Evolutionary conservation across 306 rosid genomes (phyloP).

Genomic region (Datisca glomerata): DNA sequence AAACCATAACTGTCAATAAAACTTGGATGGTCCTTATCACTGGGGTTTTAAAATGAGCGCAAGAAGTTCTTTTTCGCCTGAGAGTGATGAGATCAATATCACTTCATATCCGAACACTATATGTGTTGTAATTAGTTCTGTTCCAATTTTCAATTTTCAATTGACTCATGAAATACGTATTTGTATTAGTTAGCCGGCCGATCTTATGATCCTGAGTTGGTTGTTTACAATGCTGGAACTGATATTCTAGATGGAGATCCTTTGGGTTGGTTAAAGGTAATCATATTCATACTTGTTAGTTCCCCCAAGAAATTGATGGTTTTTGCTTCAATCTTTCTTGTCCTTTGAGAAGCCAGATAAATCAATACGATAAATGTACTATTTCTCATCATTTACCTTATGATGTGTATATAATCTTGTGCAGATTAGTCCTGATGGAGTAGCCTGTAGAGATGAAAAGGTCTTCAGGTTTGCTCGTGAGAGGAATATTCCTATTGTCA

Average conservation of each 20-base stretch:
- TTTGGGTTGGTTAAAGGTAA: conserved; percentile 78
- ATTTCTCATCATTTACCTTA: not conserved
- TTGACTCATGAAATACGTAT: too few species aligned
- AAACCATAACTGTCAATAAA: too few species aligned
- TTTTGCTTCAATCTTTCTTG: conserved; percentile 2
- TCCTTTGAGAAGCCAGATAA: not conserved
- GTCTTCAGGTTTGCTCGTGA: conserved; percentile 71
- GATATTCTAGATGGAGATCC: conserved; percentile 95
- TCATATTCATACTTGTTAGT: conserved; percentile 11
- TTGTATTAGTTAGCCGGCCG: conserved; percentile 47
- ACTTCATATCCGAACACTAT: too few species aligned
- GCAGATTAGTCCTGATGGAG: conserved; percentile 86
- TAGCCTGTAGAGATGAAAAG: conserved; percentile 74
- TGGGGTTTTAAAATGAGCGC: not conserved
- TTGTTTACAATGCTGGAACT: conserved; percentile 89
- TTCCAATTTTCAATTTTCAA: not conserved
- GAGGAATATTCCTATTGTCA: conserved; percentile 69
- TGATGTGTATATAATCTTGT: conserved; percentile 12
- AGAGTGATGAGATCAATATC: too few species aligned
- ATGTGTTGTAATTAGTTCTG: not conserved
- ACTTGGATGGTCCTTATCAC: too few species aligned
- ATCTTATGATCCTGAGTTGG: conserved; percentile 60
- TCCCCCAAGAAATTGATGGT: conserved; percentile 9
- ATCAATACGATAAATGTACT: too few species aligned
- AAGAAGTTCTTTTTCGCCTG: too few species aligned